phyloP scores from a whole-genome alignment of 371 early-diverging fungal species.

The Rhizopus delemar region DNA sequence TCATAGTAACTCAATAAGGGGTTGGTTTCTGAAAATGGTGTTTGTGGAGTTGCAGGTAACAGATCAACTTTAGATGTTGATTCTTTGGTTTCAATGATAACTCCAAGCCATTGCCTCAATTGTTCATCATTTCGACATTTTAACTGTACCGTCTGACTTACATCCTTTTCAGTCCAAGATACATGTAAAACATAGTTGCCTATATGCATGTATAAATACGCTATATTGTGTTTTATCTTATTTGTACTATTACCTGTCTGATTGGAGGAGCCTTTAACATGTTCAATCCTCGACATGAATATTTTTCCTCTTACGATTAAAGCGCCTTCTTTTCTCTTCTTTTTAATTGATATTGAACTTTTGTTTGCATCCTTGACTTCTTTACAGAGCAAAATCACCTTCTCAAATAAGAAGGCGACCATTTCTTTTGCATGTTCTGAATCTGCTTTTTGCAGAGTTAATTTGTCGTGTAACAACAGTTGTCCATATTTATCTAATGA shows the following conservation, averaged over 20 bases:
- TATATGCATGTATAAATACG: constrained; percentile 4
- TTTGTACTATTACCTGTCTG: constrained; percentile 47
- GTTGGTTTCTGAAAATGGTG: constrained; percentile 18
- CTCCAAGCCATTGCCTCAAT: constrained; percentile 78
- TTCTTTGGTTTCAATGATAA: constrained; percentile 62
- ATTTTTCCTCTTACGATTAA: constrained; percentile 77
- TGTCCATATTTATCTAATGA: constrained; percentile 68
- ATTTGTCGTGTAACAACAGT: constrained; percentile 80
- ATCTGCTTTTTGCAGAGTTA: constrained; percentile 77
- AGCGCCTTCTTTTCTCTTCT: constrained; percentile 46
- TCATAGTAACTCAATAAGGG: constrained; percentile 26
- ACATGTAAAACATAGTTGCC: constrained; percentile 38
- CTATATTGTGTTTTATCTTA: neutral
- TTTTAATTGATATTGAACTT: constrained; percentile 43
- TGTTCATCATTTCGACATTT: constrained; percentile 92
- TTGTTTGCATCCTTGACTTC: constrained; percentile 38
- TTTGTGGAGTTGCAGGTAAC: constrained; percentile 20
- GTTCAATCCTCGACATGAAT: constrained; percentile 76
- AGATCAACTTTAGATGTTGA: constrained; percentile 23
- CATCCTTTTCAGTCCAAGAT: constrained; percentile 50
- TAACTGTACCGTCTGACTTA: constrained; percentile 81
- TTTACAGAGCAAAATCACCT: constrained; percentile 80
- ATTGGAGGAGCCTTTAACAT: constrained; percentile 68
- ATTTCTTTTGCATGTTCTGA: constrained; percentile 67
- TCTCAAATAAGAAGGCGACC: constrained; percentile 84